Evolutionary conservation across 768 basidiomycete species (phyloP).

Genomic region (Suillus spraguei): DNA sequence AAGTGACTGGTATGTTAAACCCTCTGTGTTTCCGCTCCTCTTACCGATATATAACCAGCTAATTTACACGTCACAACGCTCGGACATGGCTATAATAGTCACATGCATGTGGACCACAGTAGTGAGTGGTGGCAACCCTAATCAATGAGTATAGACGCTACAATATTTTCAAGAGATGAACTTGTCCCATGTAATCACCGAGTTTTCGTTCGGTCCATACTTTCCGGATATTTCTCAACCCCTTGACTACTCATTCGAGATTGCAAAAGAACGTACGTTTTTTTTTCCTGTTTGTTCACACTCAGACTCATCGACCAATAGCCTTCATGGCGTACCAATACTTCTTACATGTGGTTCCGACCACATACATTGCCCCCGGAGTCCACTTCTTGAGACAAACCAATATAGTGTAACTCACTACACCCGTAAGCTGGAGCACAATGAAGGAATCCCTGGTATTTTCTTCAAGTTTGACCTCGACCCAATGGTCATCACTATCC

Average conservation of each 20-base stretch:
- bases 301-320: conserved; percentile 30
- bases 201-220: conserved; percentile 96
- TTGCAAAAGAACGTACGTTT: conserved; percentile 65
- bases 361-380: conserved; percentile 82
- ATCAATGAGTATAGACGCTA: conserved; percentile 1
- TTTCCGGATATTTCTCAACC: conserved; percentile 97
- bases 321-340: conserved; percentile 93
- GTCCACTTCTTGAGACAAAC: conserved; percentile 65
- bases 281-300: conserved; percentile 10
- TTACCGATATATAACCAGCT: conserved; percentile 40
- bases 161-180: conserved; percentile 76
- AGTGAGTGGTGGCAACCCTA: conserved; percentile 49
- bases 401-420: conserved; percentile 98
- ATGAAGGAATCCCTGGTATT: conserved; percentile 86
- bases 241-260: conserved; percentile 86
- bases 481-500: conserved; percentile 81
- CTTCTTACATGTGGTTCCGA: conserved; percentile 94
- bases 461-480: conserved; percentile 99
- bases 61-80: conserved; percentile 95
- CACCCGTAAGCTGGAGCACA: conserved; percentile 70
- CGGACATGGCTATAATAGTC: conserved; percentile 91
- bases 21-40: background rate
- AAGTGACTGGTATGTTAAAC: conserved; percentile 73
- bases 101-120: conserved; percentile 84
- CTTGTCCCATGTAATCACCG: conserved; percentile 92